Conservation (phyloP, 2,329 filamentous ascomycete genomes). For the Colletotrichum sp. region DNA sequence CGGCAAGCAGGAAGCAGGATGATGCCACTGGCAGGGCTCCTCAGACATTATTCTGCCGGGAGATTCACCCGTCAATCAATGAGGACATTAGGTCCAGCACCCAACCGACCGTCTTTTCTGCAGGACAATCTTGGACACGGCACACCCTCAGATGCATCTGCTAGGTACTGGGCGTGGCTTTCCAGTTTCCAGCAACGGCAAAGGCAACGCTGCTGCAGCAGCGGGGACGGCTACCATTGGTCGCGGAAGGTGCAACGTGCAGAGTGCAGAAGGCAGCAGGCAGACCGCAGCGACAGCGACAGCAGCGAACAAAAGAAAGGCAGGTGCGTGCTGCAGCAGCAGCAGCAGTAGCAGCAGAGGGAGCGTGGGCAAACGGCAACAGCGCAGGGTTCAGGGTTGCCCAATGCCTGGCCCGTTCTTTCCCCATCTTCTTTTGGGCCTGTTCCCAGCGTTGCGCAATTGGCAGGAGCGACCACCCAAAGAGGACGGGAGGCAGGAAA, state of each 20-base stretch:
- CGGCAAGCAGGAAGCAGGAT: neutral
- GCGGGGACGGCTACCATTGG: neutral
- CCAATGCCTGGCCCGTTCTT: neutral
- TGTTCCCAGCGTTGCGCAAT: neutral
- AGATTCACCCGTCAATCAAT: neutral
- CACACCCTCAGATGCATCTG: neutral
- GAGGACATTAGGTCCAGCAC: neutral
- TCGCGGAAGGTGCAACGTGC: neutral
- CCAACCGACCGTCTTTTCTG: neutral
- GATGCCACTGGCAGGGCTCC: neutral
- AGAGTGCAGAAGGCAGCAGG: neutral
- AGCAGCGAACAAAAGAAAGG: neutral
- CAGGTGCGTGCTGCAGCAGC: neutral
- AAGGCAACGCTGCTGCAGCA: neutral
- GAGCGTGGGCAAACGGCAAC: neutral
- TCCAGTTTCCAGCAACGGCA: neutral
- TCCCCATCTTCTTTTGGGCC: neutral
- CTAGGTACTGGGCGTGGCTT: neutral
- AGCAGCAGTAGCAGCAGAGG: neutral
- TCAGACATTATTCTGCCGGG: neutral
- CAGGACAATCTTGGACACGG: neutral
- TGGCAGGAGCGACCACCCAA: neutral
- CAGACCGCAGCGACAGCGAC: neutral
- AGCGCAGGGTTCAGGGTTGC: constrained; percentile 7
- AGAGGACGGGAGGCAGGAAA: neutral